Evolutionary conservation across 768 basidiomycete species (phyloP), one percentile per base, ranked within the genome.

Genomic region (Tephrocybe sp.): DNA sequence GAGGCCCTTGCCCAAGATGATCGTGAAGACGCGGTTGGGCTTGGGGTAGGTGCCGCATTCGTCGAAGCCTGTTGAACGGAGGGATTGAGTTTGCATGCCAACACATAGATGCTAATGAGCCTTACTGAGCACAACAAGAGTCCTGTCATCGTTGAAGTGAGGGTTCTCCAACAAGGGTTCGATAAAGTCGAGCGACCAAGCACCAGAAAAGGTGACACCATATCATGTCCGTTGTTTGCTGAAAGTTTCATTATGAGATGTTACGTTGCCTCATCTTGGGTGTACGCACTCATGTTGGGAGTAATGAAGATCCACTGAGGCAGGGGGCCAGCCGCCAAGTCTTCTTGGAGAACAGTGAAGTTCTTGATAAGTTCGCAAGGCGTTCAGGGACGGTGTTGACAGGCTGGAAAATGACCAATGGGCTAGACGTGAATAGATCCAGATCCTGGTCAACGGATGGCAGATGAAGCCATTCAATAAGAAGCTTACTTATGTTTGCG

Each of bases 251-350:
- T 37, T 27, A 44, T 15, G 4, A 33, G 22, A 15, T 19, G 2
- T 23, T 0, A 34, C 15, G 33, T 6, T 6, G 8, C 8, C 9
- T n/a, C 8, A 9, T 31, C 3, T 39, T 7, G 15, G 33, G 52
- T 29, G 25, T 18, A 64, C 65, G 55, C n/a, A 50, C 52, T 53
- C 56, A 81, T 66, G 61, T 86, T 85, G 11, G 84, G 84, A 1
- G 84, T 84, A 45, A 86, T 68, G 54, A 80, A 84, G 8, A 70
- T 54, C 79, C 82, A 85, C 47, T 84, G 82, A 10, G 82, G 75
- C 36, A 86, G 61, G 1, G 66, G 67, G 38, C 73, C 62, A 8
- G 73, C 72, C 19, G 70, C 71, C 13, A 83, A 63, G 54, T 86
- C 84, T 22, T 68, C 64, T 8, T 77, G 75, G 53, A 85, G 82